phyloP scores from a whole-genome alignment of 768 basidiomycete species.

The Leucocoprinus sp. region DNA sequence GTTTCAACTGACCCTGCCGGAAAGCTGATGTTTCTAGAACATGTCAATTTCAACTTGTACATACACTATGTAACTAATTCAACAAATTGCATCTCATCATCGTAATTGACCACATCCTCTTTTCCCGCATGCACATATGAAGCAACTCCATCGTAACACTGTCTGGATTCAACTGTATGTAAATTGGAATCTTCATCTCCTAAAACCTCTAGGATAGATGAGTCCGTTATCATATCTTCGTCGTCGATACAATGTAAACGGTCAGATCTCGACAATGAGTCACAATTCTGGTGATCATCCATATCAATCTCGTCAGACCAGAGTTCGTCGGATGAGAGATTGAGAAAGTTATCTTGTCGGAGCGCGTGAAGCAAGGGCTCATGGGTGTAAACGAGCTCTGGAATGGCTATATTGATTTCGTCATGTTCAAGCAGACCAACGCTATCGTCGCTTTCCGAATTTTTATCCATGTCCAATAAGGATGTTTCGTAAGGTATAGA shows the following conservation, averaged over 20 bases:
- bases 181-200: not conserved
- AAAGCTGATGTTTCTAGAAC: not conserved
- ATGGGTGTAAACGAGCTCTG: not conserved
- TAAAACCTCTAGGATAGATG: not conserved
- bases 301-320: conserved; percentile 3
- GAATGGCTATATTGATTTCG: not conserved
- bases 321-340: conserved; percentile 6
- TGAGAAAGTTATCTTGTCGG: not conserved
- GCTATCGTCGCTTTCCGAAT: not conserved
- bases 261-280: not conserved
- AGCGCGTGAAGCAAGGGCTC: not conserved
- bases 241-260: conserved; percentile 1
- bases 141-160: not conserved
- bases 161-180: not conserved
- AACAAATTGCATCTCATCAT: not conserved
- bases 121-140: not conserved
- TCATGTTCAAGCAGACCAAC: not conserved
- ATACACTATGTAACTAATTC: conserved; percentile 5
- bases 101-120: not conserved
- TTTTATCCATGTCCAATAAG: not conserved
- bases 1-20: conserved; percentile 8
- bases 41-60: not conserved
- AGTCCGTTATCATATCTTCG: not conserved
- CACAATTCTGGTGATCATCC: not conserved
- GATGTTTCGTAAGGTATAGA: not conserved